Conservation (phyloP, 1,284 basidiomycete genomes). For the Filobasidium uniguttulatum region DNA sequence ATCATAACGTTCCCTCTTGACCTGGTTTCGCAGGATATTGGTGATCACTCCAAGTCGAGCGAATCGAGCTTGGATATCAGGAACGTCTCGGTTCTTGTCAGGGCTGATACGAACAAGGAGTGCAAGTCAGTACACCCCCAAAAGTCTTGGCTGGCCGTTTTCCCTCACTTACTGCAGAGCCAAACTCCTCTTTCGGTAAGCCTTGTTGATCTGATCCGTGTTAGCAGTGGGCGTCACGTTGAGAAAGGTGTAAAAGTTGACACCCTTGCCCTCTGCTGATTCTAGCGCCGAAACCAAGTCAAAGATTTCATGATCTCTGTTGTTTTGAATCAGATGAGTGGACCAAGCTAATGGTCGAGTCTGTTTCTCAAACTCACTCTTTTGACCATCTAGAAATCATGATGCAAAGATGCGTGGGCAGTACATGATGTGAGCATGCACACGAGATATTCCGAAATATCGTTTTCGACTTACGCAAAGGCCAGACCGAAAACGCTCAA, state of each 20-base stretch:
- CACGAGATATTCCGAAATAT: too few species aligned
- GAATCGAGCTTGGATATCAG: constrained; percentile 69
- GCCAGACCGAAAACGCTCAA: too few species aligned
- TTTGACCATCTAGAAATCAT: too few species aligned
- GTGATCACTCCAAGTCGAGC: constrained; percentile 73
- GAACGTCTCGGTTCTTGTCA: constrained; percentile 77
- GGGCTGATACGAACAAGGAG: constrained; percentile 46
- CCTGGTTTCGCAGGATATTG: constrained; percentile 60
- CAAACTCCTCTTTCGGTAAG: constrained; percentile 78
- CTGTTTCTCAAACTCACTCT: too few species aligned
- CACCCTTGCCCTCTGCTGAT: constrained; percentile 66
- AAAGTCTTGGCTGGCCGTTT: neutral
- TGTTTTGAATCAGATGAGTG: too few species aligned
- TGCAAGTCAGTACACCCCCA: neutral
- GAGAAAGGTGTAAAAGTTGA: constrained; percentile 78
- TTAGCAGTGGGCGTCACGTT: constrained; percentile 56
- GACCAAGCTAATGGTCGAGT: too few species aligned
- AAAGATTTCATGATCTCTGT: constrained; percentile 82
- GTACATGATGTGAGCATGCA: too few species aligned
- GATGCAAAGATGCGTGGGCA: too few species aligned
- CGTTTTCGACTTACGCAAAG: too few species aligned
- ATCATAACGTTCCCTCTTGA: constrained; percentile 60
- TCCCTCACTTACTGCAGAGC: constrained; percentile 55
- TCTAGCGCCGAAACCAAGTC: constrained; percentile 80
- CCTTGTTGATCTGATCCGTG: constrained; percentile 61